Conservation (phyloP, 177 flowering plant genomes). For the Vitis hybrid region DNA sequence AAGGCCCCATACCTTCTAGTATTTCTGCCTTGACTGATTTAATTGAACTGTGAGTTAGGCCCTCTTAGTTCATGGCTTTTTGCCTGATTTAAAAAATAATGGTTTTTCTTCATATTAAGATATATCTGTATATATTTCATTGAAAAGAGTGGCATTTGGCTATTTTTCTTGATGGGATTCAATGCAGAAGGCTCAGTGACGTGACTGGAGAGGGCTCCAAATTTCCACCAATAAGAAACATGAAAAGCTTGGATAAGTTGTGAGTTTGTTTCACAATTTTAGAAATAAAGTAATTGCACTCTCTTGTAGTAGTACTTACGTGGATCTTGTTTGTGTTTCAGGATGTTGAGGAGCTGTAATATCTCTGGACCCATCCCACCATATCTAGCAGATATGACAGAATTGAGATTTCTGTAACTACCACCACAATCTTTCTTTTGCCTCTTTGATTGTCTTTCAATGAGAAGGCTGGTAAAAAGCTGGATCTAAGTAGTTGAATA, state of each 20-base stretch:
- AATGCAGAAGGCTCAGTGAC: constrained; percentile 31
- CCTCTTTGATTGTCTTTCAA: too few species aligned
- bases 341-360: constrained; percentile 42
- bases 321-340: constrained; percentile 7
- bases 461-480: too few species aligned
- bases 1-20: constrained; percentile 37
- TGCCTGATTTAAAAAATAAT: neutral
- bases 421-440: too few species aligned
- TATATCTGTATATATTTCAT: too few species aligned
- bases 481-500: too few species aligned
- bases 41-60: constrained; percentile 28
- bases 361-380: constrained; percentile 26
- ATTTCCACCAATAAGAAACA: constrained; percentile 25
- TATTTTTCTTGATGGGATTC: neutral
- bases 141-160: too few species aligned
- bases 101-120: too few species aligned
- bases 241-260: constrained; percentile 19
- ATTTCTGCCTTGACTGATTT: constrained; percentile 22
- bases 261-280: constrained; percentile 17
- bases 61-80: neutral
- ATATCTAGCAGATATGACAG: constrained; percentile 12
- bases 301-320: too few species aligned
- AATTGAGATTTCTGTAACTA: constrained; percentile 19
- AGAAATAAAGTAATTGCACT: too few species aligned
- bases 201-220: constrained; percentile 22